These are phyloP conservation scores for Cotoneaster glaucophyllus DNA, from an alignment of 306 rosid species.

Conservation along the genomic window DNA sequence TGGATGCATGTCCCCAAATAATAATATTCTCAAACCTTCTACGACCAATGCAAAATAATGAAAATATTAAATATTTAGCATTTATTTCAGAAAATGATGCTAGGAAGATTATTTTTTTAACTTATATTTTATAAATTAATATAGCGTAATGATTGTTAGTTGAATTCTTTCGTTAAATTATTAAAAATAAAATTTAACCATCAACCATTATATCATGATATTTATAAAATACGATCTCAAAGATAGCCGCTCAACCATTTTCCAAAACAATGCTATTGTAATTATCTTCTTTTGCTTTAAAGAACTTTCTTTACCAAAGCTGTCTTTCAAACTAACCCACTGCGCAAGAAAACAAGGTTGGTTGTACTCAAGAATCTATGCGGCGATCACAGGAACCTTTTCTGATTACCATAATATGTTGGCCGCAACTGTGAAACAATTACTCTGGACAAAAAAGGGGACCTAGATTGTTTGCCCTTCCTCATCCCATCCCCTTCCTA, in stretches of 20 bases:
- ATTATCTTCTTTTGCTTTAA: background rate
- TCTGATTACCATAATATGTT: background rate
- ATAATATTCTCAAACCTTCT: background rate
- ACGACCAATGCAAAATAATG: background rate
- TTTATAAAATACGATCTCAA: no score
- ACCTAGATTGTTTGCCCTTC: no score
- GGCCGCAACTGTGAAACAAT: background rate
- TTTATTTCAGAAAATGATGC: no score
- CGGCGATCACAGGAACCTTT: background rate
- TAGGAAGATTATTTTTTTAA: no score
- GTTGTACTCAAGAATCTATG: background rate
- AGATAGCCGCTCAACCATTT: no score
- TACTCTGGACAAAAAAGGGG: no score
- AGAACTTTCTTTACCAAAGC: background rate
- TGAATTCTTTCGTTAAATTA: no score
- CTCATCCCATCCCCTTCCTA: no score
- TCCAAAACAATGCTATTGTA: background rate
- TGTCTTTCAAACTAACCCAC: background rate
- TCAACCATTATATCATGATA: fast-evolving
- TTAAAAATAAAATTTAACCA: no score
- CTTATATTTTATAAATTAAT: no score
- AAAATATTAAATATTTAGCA: no score
- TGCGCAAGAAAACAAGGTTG: background rate
- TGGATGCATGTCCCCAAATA: background rate
- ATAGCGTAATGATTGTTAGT: no score